A percentile compares a stretch with the other conserved stretches of the same genome.
Evolutionary conservation across 768 basidiomycete species (phyloP).

Genomic region (Lactifluus hygrophoroides): DNA sequence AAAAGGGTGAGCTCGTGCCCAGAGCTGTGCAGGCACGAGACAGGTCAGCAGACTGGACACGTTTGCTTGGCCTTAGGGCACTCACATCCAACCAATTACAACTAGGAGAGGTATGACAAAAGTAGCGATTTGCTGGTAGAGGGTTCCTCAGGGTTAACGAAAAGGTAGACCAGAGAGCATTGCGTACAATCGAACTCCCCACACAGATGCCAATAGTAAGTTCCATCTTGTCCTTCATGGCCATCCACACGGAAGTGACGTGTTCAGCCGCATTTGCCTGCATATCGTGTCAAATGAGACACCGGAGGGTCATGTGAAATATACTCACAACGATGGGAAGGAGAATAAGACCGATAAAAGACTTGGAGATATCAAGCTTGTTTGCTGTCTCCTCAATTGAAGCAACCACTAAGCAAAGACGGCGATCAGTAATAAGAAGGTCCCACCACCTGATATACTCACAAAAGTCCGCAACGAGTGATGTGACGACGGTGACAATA

Average conservation of each 20-base stretch:
- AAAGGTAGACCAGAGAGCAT: neutral
- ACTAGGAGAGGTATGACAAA: slow-evolving; percentile 86
- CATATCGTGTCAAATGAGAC: neutral
- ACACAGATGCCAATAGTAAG: slow-evolving; percentile 74
- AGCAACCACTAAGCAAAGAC: slow-evolving; percentile 53
- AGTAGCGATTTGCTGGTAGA: slow-evolving; percentile 66
- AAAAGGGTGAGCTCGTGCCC: slow-evolving; percentile 69
- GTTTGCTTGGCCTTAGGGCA: slow-evolving; percentile 19
- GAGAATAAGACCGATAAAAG: slow-evolving; percentile 81
- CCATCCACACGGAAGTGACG: slow-evolving; percentile 82
- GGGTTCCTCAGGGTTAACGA: neutral
- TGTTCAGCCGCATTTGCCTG: slow-evolving; percentile 84
- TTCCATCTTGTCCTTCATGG: slow-evolving; percentile 65
- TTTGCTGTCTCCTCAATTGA: slow-evolving; percentile 88
- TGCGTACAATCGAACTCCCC: slow-evolving; percentile 68
- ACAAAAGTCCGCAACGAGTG: slow-evolving; percentile 87
- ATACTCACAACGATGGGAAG: slow-evolving; percentile 73
- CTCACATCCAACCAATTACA: slow-evolving; percentile 80
- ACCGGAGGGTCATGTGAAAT: neutral
- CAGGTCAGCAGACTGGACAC: slow-evolving; percentile 3
- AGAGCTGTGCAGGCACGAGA: slow-evolving; percentile 33
- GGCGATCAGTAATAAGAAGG: neutral
- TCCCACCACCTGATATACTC: slow-evolving; percentile 30
- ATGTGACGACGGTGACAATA: slow-evolving; percentile 66
- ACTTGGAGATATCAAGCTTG: slow-evolving; percentile 70